phyloP scores from a whole-genome alignment of 2,329 filamentous ascomycete genomes.

The Monilinia polystroma region DNA sequence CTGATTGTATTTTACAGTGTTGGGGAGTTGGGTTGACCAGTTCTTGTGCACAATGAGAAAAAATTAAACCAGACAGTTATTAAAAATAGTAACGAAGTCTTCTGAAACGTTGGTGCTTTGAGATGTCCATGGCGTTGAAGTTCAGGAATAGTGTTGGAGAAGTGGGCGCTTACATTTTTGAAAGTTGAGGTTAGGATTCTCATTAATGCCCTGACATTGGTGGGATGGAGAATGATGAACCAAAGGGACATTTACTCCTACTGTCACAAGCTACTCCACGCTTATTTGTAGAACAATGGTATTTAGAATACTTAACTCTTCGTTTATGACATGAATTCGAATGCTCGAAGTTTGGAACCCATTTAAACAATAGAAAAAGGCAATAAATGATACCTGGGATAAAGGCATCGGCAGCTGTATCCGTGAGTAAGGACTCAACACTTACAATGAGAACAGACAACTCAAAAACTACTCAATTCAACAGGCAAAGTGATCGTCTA shows the following conservation, averaged over 20 bases:
- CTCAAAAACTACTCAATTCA: background rate
- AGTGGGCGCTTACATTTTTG: constrained; percentile 7
- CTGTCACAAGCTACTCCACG: background rate
- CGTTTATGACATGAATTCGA: background rate
- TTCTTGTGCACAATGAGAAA: background rate
- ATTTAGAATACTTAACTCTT: background rate
- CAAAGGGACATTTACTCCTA: background rate
- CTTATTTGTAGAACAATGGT: background rate
- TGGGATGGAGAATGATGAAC: background rate
- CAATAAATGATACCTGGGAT: too few relatives aligned
- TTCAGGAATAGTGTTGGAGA: constrained; percentile 13
- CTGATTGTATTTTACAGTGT: background rate
- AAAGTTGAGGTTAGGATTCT: background rate
- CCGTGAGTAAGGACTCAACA: background rate
- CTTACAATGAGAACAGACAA: background rate
- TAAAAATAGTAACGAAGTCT: background rate
- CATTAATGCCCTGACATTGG: background rate
- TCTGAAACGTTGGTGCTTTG: background rate
- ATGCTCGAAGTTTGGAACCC: background rate
- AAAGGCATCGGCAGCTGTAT: background rate
- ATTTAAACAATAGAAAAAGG: too few relatives aligned
- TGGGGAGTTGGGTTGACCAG: background rate
- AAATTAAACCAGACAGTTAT: constrained; percentile 5
- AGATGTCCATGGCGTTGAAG: constrained; percentile 3
- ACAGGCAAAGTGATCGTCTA: background rate